phyloP scores from a whole-genome alignment of 345 rosid genomes.

The Cardamine resedifolia region DNA sequence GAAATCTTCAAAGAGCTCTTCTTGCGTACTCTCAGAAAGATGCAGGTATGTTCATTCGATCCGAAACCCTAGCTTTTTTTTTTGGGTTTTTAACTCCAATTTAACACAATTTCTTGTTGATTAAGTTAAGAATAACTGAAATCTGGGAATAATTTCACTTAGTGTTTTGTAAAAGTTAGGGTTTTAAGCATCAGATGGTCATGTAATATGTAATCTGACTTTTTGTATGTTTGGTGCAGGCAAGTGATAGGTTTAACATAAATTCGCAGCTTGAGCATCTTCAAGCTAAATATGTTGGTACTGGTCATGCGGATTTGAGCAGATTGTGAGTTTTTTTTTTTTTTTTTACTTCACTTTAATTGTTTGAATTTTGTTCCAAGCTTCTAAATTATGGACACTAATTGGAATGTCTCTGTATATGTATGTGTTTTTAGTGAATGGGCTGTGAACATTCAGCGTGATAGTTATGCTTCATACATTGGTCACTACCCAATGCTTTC shows the following conservation, averaged over 20 bases:
- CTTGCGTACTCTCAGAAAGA: background rate
- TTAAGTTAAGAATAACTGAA: background rate
- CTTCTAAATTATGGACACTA: background rate
- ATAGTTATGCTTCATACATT: conserved; percentile 84
- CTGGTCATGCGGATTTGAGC: conserved; percentile 91
- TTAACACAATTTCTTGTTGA: background rate
- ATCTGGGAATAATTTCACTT: background rate
- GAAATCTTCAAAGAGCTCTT: background rate
- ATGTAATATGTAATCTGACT: background rate
- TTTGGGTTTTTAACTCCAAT: background rate
- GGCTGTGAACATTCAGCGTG: conserved; percentile 92
- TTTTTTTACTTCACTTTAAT: background rate
- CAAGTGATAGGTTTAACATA: conserved; percentile 97
- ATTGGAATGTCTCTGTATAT: background rate
- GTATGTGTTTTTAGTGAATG: conserved; percentile 59
- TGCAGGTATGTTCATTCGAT: background rate
- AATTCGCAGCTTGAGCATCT: conserved; percentile 99
- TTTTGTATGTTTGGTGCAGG: conserved; percentile 49
- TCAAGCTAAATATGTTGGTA: conserved; percentile 96
- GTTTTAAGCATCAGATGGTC: background rate
- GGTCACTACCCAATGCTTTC: conserved; percentile 86
- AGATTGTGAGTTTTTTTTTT: conserved; percentile 63
- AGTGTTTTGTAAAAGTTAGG: background rate
- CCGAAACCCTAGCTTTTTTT: background rate
- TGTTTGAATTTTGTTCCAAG: too few species aligned